Evolutionary conservation across 306 rosid species (phyloP).

Genomic region (Cercis canadensis): DNA sequence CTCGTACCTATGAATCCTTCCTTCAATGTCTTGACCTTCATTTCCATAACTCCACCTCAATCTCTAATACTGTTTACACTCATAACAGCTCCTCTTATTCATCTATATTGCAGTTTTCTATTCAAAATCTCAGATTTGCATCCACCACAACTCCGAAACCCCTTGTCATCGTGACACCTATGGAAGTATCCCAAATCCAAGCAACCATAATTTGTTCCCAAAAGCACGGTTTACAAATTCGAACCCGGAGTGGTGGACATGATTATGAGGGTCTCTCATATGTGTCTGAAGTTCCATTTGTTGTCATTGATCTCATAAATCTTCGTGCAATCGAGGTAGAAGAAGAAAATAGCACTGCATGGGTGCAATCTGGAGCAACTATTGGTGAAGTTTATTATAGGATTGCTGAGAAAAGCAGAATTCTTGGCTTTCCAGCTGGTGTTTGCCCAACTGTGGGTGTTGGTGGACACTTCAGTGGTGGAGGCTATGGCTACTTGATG

Average conservation of each 20-base stretch:
- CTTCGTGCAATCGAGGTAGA: constrained; percentile 38
- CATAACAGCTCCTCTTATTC: constrained; percentile 50
- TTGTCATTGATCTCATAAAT: constrained; percentile 51
- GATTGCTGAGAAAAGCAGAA: constrained; percentile 49
- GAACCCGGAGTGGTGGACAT: constrained; percentile 62
- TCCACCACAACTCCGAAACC: constrained; percentile 49
- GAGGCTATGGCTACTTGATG: constrained; percentile 62
- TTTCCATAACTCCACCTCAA: constrained; percentile 36
- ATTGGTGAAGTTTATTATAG: constrained; percentile 58
- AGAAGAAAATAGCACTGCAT: constrained; percentile 43
- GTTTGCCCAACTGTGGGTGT: constrained; percentile 56
- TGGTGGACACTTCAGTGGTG: constrained; percentile 66
- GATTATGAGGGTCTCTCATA: constrained; percentile 62
- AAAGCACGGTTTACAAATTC: constrained; percentile 40
- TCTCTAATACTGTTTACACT: constrained; percentile 45
- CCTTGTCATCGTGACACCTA: constrained; percentile 52
- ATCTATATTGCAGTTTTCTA: constrained; percentile 36
- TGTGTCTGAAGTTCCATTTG: constrained; percentile 44
- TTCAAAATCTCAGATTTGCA: constrained; percentile 42
- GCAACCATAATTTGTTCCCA: constrained; percentile 49
- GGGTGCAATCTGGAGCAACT: constrained; percentile 58
- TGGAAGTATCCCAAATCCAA: constrained; percentile 55
- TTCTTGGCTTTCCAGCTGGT: constrained; percentile 55
- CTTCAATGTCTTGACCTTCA: constrained; percentile 51
- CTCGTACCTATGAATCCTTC: constrained; percentile 37